Conservation (phyloP, 768 basidiomycete species). For the Nidularia pulvinata region DNA sequence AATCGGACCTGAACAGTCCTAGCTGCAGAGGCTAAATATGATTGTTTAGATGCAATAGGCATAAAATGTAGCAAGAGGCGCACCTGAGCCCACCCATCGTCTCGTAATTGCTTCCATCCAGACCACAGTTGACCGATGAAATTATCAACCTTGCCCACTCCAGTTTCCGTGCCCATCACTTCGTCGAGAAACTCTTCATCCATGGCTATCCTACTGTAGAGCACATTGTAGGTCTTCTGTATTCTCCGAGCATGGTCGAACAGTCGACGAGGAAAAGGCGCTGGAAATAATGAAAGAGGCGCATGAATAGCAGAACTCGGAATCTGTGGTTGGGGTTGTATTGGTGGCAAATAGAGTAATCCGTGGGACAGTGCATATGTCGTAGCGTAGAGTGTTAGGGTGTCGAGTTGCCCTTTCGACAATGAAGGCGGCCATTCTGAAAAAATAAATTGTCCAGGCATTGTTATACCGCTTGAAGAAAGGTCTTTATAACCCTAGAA, state of each 20-base stretch:
- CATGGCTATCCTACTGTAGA: slow-evolving; percentile 84
- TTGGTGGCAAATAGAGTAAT: slow-evolving; percentile 75
- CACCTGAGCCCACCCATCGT: slow-evolving; percentile 55
- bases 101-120: slow-evolving; percentile 78
- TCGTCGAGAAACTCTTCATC: slow-evolving; percentile 80
- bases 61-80: background rate
- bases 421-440: slow-evolving; percentile 78
- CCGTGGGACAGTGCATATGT: slow-evolving; percentile 87
- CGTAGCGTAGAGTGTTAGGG: slow-evolving; percentile 65
- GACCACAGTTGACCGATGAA: slow-evolving; percentile 88
- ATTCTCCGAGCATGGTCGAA: slow-evolving; percentile 67
- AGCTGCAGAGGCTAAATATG: slow-evolving; percentile 71
- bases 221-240: slow-evolving; percentile 78
- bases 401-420: slow-evolving; percentile 52
- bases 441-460: slow-evolving; percentile 37
- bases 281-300: slow-evolving; percentile 86
- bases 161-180: slow-evolving; percentile 78
- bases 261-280: slow-evolving; percentile 75
- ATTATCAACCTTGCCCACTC: slow-evolving; percentile 81
- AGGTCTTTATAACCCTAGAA: no score
- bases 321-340: slow-evolving; percentile 39
- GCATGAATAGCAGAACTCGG: slow-evolving; percentile 87
- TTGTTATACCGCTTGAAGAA: slow-evolving; percentile 4
- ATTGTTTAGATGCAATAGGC: background rate
- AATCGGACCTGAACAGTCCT: slow-evolving; percentile 94